Conservation (phyloP, 129 eudicot species). For the Chrysanthemum seticuspe region DNA sequence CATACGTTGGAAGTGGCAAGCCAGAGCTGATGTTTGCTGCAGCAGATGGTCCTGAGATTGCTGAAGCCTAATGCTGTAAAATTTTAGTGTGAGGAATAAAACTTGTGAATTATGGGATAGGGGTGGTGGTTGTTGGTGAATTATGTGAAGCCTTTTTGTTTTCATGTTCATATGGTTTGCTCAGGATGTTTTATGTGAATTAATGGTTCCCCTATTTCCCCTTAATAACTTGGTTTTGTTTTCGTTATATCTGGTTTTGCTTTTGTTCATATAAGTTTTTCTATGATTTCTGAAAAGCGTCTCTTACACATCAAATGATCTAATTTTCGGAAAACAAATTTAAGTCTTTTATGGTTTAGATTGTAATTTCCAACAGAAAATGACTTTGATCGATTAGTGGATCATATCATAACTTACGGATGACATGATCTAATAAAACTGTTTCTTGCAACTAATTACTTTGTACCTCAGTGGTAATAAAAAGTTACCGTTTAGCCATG, state of each 20-base stretch:
- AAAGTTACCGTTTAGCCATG: no score
- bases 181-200: slow-evolving; percentile 18
- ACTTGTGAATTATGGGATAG: slow-evolving; percentile 13
- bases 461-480: no score
- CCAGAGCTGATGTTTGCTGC: slow-evolving; percentile 60
- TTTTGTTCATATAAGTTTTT: neutral
- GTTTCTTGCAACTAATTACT: no score
- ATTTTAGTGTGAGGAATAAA: slow-evolving; percentile 21
- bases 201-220: slow-evolving; percentile 16
- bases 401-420: no score
- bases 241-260: no score
- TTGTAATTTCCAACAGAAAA: no score
- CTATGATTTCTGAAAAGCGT: neutral
- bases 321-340: neutral
- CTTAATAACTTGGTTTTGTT: neutral
- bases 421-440: no score
- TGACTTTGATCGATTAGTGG: no score
- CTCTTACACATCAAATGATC: neutral
- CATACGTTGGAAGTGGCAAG: slow-evolving; percentile 28
- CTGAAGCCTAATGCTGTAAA: slow-evolving; percentile 42
- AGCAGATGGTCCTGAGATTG: slow-evolving; percentile 41
- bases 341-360: no score
- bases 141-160: neutral
- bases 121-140: neutral
- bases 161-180: slow-evolving; percentile 9